phyloP scores from a whole-genome alignment of 2,329 filamentous ascomycete species.

The Thelonectria rubi region DNA sequence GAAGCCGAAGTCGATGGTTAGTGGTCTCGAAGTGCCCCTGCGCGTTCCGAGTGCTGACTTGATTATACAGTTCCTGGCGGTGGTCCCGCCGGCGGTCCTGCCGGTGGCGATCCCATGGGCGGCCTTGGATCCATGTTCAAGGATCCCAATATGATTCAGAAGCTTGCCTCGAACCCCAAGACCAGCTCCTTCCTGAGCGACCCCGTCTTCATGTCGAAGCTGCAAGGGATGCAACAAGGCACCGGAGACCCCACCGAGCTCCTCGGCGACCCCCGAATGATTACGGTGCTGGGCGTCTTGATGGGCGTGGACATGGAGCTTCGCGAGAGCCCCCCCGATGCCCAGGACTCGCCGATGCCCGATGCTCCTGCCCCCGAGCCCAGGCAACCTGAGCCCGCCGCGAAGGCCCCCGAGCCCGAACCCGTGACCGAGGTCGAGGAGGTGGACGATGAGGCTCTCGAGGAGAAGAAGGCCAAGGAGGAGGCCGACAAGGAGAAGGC shows the following conservation, averaged over 20 bases:
- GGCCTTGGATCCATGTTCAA: constrained; percentile 94
- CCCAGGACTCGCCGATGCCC: constrained; percentile 76
- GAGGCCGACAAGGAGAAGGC: constrained; percentile 95
- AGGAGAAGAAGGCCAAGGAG: constrained; percentile 90
- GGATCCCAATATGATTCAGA: constrained; percentile 88
- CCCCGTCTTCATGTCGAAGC: constrained; percentile 86
- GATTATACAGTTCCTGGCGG: constrained; percentile 9
- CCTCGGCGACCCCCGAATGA: constrained; percentile 89
- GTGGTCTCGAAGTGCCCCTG: background rate
- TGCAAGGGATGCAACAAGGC: constrained; percentile 83
- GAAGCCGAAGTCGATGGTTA: constrained; percentile 60
- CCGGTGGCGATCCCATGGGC: constrained; percentile 68
- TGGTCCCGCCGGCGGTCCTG: constrained; percentile 41
- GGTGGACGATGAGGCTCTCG: constrained; percentile 82
- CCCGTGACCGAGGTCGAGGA: constrained; percentile 73
- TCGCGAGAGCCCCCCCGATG: constrained; percentile 49
- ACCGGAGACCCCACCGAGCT: constrained; percentile 80
- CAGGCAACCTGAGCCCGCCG: constrained; percentile 56
- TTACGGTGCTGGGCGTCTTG: constrained; percentile 92
- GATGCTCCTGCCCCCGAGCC: constrained; percentile 61
- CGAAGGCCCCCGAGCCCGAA: constrained; percentile 67
- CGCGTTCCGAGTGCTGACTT: constrained; percentile 14
- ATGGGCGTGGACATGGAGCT: constrained; percentile 90
- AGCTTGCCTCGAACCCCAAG: constrained; percentile 94
- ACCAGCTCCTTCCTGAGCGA: constrained; percentile 84